Percentiles rank a stretch among this genome's conserved stretches.
phyloP scores from a whole-genome alignment of 1,284 basidiomycete species.

The Ustilago vetiveriae region DNA sequence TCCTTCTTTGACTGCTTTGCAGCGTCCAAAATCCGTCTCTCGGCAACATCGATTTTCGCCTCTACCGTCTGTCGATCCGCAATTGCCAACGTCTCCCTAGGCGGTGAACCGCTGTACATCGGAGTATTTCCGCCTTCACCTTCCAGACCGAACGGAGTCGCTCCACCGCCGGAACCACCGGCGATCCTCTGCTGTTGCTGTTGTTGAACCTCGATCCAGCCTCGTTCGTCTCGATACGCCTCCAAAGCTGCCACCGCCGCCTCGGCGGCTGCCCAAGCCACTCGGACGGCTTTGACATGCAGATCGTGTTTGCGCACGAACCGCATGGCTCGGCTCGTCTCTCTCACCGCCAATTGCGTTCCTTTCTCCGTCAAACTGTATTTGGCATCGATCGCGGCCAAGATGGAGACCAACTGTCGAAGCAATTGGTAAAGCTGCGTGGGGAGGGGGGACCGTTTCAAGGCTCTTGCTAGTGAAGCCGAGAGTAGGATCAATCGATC shows the following conservation, averaged over 20 bases:
- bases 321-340: constrained; percentile 38
- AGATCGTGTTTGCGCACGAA: constrained; percentile 46
- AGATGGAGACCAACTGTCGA: constrained; percentile 31
- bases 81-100: constrained; percentile 5
- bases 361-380: constrained; percentile 35
- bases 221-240: constrained; percentile 48
- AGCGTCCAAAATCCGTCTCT: not conserved
- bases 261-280: constrained; percentile 45
- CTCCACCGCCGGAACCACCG: too few relatives aligned
- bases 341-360: constrained; percentile 41
- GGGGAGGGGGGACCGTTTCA: constrained; percentile 50
- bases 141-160: too few relatives aligned
- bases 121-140: not conserved
- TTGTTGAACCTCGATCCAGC: constrained; percentile 24
- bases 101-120: not conserved
- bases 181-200: constrained; percentile 2
- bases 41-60: constrained; percentile 12
- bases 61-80: not conserved
- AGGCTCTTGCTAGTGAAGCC: constrained; percentile 39
- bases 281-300: constrained; percentile 48
- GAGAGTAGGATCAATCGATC: constrained; percentile 47
- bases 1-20: not conserved
- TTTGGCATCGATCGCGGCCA: constrained; percentile 28
- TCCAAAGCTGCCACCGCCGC: constrained; percentile 51
- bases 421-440: constrained; percentile 39